Conservation (phyloP, 192 early-diverging fungal genomes). For the Oehlia diaphana region DNA sequence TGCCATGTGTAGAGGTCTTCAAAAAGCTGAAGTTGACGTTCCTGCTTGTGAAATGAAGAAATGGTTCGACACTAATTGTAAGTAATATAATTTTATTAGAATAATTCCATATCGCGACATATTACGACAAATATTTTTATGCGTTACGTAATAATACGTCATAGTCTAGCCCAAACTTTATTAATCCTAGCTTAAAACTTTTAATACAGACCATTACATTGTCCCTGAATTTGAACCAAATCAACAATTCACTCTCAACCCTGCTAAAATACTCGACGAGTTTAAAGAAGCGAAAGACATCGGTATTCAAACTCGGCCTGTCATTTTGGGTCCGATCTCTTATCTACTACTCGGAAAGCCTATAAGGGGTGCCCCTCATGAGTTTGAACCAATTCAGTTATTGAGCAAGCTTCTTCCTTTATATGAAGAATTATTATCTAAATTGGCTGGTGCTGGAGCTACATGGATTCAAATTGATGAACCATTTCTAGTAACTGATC, state of each 20-base stretch:
- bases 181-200: not conserved
- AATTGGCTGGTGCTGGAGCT: slow-evolving; percentile 76
- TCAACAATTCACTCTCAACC: slow-evolving; percentile 71
- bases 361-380: slow-evolving; percentile 60
- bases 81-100: slow-evolving; percentile 44
- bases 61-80: slow-evolving; percentile 99
- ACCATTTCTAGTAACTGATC: slow-evolving; percentile 72
- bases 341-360: slow-evolving; percentile 87
- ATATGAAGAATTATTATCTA: slow-evolving; percentile 74
- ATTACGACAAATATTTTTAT: too few species aligned
- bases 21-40: slow-evolving; percentile 79
- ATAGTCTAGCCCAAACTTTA: not conserved
- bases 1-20: slow-evolving; percentile 96
- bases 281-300: slow-evolving; percentile 89
- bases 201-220: slow-evolving; percentile 56
- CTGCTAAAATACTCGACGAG: slow-evolving; percentile 77
- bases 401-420: slow-evolving; percentile 76
- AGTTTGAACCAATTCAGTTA: slow-evolving; percentile 74
- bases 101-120: too few species aligned
- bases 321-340: slow-evolving; percentile 88
- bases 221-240: slow-evolving; percentile 83
- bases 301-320: slow-evolving; percentile 90
- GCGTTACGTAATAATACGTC: not conserved
- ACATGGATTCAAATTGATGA: slow-evolving; percentile 88
- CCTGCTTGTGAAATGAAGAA: slow-evolving; percentile 99